A percentile compares a stretch with the other conserved stretches of the same genome.
phyloP scores from a whole-genome alignment of 2,329 filamentous ascomycete species.

The Diaporthe humulicola region DNA sequence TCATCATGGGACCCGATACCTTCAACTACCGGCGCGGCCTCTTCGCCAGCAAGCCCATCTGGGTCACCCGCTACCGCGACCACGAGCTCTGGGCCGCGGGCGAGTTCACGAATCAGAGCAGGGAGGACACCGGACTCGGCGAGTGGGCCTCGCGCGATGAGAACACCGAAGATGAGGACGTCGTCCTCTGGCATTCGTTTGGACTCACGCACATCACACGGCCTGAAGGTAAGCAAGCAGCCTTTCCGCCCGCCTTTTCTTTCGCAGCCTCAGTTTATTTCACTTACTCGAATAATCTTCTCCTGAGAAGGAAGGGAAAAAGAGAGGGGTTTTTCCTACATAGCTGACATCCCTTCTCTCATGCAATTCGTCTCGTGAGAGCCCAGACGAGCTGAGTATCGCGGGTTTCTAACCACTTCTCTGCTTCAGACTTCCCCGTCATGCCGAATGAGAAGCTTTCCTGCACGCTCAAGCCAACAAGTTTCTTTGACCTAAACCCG shows the following conservation, averaged over 20 bases:
- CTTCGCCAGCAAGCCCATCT: neutral
- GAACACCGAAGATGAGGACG: neutral
- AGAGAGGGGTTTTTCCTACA: too few relatives aligned
- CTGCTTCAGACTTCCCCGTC: neutral
- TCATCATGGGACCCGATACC: neutral
- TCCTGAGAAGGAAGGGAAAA: neutral
- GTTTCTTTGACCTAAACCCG: neutral
- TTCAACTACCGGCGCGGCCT: neutral
- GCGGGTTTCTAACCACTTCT: neutral
- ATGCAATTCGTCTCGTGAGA: too few relatives aligned
- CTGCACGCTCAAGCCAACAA: neutral
- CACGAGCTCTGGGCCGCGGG: neutral
- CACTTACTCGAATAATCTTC: neutral
- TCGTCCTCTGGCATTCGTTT: neutral
- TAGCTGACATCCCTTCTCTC: too few relatives aligned
- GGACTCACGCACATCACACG: neutral
- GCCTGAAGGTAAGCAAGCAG: neutral
- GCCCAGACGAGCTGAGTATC: too few relatives aligned
- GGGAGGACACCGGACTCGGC: neutral
- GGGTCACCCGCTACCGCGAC: slow-evolving; percentile 3
- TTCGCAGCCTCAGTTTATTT: neutral
- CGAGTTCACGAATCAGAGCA: neutral
- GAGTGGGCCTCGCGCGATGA: neutral
- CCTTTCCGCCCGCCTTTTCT: neutral
- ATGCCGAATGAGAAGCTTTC: slow-evolving; percentile 2